Percentiles rank a stretch among this genome's conserved stretches.
phyloP scores from a whole-genome alignment of 179 eudicot genomes.

The Patellifolia procumbens region DNA sequence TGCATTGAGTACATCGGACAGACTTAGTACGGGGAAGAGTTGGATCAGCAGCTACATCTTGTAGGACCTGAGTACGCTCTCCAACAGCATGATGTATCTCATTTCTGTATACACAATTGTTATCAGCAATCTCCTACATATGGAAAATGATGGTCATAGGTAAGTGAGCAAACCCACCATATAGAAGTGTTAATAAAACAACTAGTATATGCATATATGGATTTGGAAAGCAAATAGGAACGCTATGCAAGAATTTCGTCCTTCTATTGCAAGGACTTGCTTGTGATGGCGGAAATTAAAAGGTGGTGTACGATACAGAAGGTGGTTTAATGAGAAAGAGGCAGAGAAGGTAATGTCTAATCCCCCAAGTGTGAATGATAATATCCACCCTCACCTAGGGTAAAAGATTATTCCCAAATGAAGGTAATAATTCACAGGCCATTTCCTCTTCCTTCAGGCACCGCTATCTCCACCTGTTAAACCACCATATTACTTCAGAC shows the following conservation, averaged over 20 bases:
- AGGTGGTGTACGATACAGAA: not conserved
- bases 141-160: too few species aligned
- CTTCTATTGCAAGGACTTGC: not conserved
- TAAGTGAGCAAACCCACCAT: conserved; percentile 1
- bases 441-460: not conserved
- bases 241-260: not conserved
- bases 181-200: not conserved
- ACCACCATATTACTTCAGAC: not conserved
- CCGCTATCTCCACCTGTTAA: not conserved
- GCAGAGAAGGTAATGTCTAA: too few species aligned
- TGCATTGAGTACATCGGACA: conserved; percentile 76
- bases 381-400: not conserved
- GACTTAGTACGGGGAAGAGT: conserved; percentile 94
- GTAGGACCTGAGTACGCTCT: conserved; percentile 88
- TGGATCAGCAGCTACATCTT: conserved; percentile 97
- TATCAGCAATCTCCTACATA: conserved; percentile 79
- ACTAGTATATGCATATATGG: not conserved
- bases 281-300: not conserved
- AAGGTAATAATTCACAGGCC: too few species aligned
- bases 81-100: conserved; percentile 83
- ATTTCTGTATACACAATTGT: conserved; percentile 95
- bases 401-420: too few species aligned
- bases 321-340: not conserved
- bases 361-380: not conserved
- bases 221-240: not conserved